Base-by-base conservation (phyloP, 2,329 filamentous ascomycete genomes). In the Botrytis squamosa region DNA sequence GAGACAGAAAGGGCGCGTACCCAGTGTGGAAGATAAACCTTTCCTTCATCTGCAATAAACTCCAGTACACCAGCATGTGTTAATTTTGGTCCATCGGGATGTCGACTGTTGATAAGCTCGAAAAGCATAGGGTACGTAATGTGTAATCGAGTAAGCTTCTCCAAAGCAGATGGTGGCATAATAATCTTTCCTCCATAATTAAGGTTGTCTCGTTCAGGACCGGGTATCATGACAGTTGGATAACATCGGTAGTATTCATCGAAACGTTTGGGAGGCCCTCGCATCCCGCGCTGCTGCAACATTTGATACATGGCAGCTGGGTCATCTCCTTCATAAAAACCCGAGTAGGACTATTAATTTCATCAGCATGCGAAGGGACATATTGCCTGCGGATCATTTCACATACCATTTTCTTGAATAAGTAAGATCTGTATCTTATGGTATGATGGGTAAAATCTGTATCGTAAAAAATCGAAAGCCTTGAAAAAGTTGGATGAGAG, bases 211-310 rank as follows among this genome's bases (percentile, higher is more conserved):
- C 96, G 89, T 80, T 98, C 95, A 55, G 93, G 90, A 4, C 95
- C 95, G 20, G 95, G 94, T 76, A 97, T 90, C 95, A 99, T 98
- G 79, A 92, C 91, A 80, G 98, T 89, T 62, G 96, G 96, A 81
- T 98, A 99, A 86, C 95, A 98, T 80, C 96, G 92, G 84, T 98
- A 98, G 85, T 97, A 98, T 84, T 99, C 96, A 83, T 99, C 95
- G 85, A 99, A 99, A 75, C 95, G 93, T 79, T 94, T 92, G 86
- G 80, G 82, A 86, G 83, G 70, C 33, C 76, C 76, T 60, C 77
- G 70, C 74, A 74, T 76, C 71, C 77, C 77, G 16, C 77, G 74
- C 25, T 75, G 72, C 64, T 79, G 79, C 22, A 80, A 71, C 77
- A 80, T 79, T 20, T 80, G 76, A 75, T 81, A 81, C 77, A 81